These are phyloP conservation scores for Epichloe sibirici DNA, from an alignment of 2,329 filamentous ascomycete species.

Conservation along the genomic window DNA sequence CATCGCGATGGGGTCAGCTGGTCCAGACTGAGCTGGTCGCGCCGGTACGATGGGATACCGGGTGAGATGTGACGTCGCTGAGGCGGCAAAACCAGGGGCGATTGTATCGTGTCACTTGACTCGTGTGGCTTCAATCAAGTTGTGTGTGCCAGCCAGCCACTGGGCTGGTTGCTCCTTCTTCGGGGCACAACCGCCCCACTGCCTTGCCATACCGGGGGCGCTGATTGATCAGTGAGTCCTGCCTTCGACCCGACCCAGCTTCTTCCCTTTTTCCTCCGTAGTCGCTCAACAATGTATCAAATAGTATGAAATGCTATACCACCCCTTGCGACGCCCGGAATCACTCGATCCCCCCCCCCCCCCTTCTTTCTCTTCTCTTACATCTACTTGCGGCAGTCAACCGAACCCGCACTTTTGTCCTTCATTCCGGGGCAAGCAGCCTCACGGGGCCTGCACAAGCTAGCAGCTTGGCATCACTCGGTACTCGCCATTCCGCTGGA, in stretches of 20 bases:
- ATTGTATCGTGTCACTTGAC: background rate
- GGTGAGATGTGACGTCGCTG: conserved; percentile 13
- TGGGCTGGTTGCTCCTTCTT: background rate
- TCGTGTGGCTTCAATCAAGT: too few relatives aligned
- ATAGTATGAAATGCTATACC: background rate
- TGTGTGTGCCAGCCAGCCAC: too few relatives aligned
- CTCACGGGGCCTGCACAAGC: too few relatives aligned
- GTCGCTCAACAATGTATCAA: too few relatives aligned
- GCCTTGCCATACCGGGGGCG: too few relatives aligned
- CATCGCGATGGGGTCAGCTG: background rate
- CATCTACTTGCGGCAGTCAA: background rate
- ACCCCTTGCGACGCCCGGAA: background rate
- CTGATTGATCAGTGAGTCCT: too few relatives aligned
- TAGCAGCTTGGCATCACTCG: background rate
- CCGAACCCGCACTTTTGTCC: background rate
- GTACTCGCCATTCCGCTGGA: background rate
- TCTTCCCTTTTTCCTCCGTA: too few relatives aligned
- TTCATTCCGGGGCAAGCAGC: background rate
- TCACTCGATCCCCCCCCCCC: too few relatives aligned
- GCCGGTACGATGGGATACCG: conserved; percentile 7
- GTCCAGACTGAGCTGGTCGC: background rate
- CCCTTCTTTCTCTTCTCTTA: background rate
- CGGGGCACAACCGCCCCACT: background rate
- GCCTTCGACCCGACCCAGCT: too few relatives aligned
- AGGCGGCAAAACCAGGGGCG: conserved; percentile 1